Evolutionary conservation across 176 grass and related monocot genomes (phyloP), one percentile per base, ranked within the genome.

Genomic region (Miscanthus lutarioriparius): DNA sequence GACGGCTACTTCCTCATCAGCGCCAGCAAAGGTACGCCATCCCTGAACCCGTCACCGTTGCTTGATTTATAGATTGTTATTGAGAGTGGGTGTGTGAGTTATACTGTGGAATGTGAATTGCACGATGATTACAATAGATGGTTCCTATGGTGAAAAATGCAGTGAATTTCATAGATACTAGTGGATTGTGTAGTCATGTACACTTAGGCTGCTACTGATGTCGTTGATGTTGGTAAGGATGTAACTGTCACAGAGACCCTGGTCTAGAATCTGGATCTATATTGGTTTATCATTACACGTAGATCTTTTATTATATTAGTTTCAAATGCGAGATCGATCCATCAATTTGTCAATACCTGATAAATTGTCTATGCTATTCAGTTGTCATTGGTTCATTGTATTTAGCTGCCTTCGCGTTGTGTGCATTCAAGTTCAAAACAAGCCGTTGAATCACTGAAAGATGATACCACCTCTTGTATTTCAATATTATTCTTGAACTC

Each of bases 1-100:
- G 97, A 99, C 36, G 93, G 97, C n/a, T 96, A 93, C 84, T 99
- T 99, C 78, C 86, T 99, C 80, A 96, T 96, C 79, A 99, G 97
- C 76, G 97, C 97, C 45, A 99, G 97, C 84, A 99, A 99, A 75
- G 96, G 97, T 99, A 43, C 1, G 23, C 44, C 23, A 4, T 47
- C 70, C 39, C 22, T 44, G 40, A 72, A 32, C 77, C 10, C 23
- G 8, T 19, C 58, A 45, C 37, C 41, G 2, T 45, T 62, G 32
- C 59, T 83, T 67, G 36, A 49, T 67, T 40, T 68, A 12, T 30
- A 41, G 61, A 79, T 41, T 19, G 9, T n/a, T n/a, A n/a, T n/a
- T n/a, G n/a, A n/a, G n/a, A n/a, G n/a, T n/a, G n/a, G n/a, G n/a
- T n/a, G n/a, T n/a, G n/a, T n/a, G n/a, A n/a, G n/a, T n/a, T n/a